Evolutionary conservation across 2,329 filamentous ascomycete genomes (phyloP), one percentile per base, ranked within the genome.

Genomic region (Hysterium pulicare): DNA sequence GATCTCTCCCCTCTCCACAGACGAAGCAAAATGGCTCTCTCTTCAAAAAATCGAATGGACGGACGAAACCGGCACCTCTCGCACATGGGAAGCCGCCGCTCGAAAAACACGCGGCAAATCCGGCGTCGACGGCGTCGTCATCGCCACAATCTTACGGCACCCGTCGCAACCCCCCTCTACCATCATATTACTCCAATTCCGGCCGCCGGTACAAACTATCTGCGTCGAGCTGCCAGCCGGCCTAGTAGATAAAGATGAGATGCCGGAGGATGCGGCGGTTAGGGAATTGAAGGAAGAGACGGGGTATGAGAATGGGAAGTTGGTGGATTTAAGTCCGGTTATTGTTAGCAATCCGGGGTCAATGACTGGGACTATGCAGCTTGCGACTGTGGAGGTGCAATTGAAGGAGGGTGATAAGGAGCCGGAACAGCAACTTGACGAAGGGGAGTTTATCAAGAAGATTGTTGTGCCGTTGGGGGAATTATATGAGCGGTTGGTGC

Each of bases 261-360:
- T 72, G 1, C 74, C 78, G 2, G 72, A 75, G 53, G 71, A 77
- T 35, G 78, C 77, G 36, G 76, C 76, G 10, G 64, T 82, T 8
- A 68, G 80, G 15, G 80, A 83, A 61, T 64, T 83, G 32, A 78
- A 72, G 48, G 80, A 83, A 61, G 80, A 83, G 60, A 83, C 79
- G 1, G 80, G 80, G 16, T 82, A 81, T 55, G 72, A 82, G 50
- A n/a, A n/a, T n/a, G 83, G 77, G 34, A 60, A 64, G 49, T 52
- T 72, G 48, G 48, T 62, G 16, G 66, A 68, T 60, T 79, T 76
- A n/a, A 79, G 78, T 28, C 81, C 82, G 6, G 74, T 83, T 40
- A 84, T 87, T 70, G 84, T 81, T 42, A 80, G 81, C 53, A 84
- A 82, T 60, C 79, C 79, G 2, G 79, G 79, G 19, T 67, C 82